Percentiles rank a stretch among this genome's conserved stretches.
These are phyloP conservation scores for Yamadazyma sp. DNA, from an alignment of 805 yeast genomes.

Conservation along the genomic window DNA sequence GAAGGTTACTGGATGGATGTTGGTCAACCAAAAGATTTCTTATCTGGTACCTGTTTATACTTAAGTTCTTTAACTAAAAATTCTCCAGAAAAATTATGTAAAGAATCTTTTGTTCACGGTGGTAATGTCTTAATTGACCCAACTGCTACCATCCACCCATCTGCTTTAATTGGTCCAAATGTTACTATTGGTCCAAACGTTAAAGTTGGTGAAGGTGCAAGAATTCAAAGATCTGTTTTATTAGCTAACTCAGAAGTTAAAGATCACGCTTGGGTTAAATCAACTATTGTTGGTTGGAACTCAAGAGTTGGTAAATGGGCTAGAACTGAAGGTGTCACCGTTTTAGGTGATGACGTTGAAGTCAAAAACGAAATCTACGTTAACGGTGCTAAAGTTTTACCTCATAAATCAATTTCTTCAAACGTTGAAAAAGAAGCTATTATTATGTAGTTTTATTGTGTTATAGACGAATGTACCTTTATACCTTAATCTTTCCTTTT, in stretches of 20 bases:
- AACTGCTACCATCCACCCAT: slow-evolving; percentile 86
- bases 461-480: background rate
- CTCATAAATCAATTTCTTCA: slow-evolving; percentile 94
- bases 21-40: slow-evolving; percentile 99
- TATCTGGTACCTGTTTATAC: slow-evolving; percentile 92
- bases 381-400: slow-evolving; percentile 98
- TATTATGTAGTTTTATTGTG: slow-evolving; percentile 68
- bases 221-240: slow-evolving; percentile 93
- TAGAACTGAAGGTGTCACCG: slow-evolving; percentile 96
- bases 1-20: slow-evolving; percentile 99
- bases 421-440: slow-evolving; percentile 97
- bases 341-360: slow-evolving; percentile 98
- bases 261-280: slow-evolving; percentile 97
- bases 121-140: slow-evolving; percentile 95
- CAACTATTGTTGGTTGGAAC: slow-evolving; percentile 99
- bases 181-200: slow-evolving; percentile 98
- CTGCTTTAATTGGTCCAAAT: slow-evolving; percentile 96
- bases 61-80: slow-evolving; percentile 83
- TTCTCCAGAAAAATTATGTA: slow-evolving; percentile 63
- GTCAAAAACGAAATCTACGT: slow-evolving; percentile 98
- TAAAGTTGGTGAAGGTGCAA: slow-evolving; percentile 95
- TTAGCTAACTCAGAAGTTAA: slow-evolving; percentile 86
- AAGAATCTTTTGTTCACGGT: slow-evolving; percentile 64
- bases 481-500: too few relatives aligned
- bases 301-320: slow-evolving; percentile 99